Evolutionary conservation across 164 flowering plant species (phyloP).

Genomic region (Dillenia suffruticosa): DNA sequence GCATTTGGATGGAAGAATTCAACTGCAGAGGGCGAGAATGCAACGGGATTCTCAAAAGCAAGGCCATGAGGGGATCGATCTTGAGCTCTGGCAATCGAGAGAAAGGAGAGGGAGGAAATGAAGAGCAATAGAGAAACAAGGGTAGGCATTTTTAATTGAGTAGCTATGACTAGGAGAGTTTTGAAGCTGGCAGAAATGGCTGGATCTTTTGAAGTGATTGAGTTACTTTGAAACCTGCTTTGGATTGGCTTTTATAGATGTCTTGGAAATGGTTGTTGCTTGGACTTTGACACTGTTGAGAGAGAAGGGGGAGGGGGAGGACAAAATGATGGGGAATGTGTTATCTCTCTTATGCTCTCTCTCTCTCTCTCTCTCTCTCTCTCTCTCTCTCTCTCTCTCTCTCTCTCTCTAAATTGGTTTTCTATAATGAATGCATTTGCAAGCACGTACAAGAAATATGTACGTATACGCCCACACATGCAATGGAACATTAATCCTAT

Average conservation of each 20-base stretch:
- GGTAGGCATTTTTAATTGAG: neutral
- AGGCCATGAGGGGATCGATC: slow-evolving; percentile 65
- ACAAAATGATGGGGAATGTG: slow-evolving; percentile 33
- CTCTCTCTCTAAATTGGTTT: no score
- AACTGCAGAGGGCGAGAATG: slow-evolving; percentile 63
- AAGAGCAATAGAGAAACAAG: slow-evolving; percentile 4
- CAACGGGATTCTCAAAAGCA: slow-evolving; percentile 46
- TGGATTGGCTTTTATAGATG: slow-evolving; percentile 33
- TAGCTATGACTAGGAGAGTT: neutral
- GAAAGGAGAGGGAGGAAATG: slow-evolving; percentile 24
- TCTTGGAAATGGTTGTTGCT: slow-evolving; percentile 35
- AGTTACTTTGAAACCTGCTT: neutral
- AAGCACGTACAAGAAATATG: no score
- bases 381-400: no score
- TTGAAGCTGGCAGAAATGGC: neutral
- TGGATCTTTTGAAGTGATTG: slow-evolving; percentile 1
- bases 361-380: no score
- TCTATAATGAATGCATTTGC: no score
- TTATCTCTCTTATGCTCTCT: no score
- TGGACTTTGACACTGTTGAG: slow-evolving; percentile 35
- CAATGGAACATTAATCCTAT: no score
- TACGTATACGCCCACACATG: no score
- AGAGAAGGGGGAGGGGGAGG: slow-evolving; percentile 15
- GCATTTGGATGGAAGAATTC: slow-evolving; percentile 69
- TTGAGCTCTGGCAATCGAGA: slow-evolving; percentile 32